Base-by-base conservation (phyloP, 2,329 filamentous ascomycete genomes). In the Penicillium digitatum region DNA sequence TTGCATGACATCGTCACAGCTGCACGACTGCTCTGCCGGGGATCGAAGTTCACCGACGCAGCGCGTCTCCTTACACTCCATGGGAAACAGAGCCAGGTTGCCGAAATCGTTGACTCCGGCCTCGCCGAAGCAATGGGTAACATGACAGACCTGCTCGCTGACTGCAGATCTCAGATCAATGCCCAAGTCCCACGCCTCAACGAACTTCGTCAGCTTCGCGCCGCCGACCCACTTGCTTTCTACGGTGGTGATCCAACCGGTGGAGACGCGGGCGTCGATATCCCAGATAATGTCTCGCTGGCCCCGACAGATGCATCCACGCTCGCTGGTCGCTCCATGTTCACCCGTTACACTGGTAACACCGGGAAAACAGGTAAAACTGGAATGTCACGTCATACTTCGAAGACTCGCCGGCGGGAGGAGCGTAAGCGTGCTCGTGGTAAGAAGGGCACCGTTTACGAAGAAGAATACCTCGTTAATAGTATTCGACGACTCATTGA, bases 401-500 rank as follows among this genome's bases (percentile, higher is more conserved):
- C 85, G 68, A 95, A 94, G 79, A 96, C 95, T 69, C 85, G 91
- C 49, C 81, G 87, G 24, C 82, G 91, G 20, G 94, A 99, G 74
- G 94, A 99, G 79, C 86, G 95, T 72, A 99, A 99, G 81, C 85
- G 93, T 16, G 94, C 94, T 0, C 81, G 90, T 8, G 94, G 94
- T 24, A 93, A 96, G 72, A 97, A 97, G 78, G 94, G 94, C 11
- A 96, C 90, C 16, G 89, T 99, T 5, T 99, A 99, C 72, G 94
- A 99, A 73, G 93, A 97, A 69, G 94, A 97, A 73, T 99, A 99
- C 72, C 82, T 99, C 5, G 87, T 96, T 55, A 94, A 92, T 71
- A 93, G 87, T 63, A 86, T 97, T 34, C 83, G 87, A 12, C 81
- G 94, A 24, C 80, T 99, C 32, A 83, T 96, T 14, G 90, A 95